Base-by-base conservation (phyloP, 2,329 filamentous ascomycete species). In the Fusarium udum region DNA sequence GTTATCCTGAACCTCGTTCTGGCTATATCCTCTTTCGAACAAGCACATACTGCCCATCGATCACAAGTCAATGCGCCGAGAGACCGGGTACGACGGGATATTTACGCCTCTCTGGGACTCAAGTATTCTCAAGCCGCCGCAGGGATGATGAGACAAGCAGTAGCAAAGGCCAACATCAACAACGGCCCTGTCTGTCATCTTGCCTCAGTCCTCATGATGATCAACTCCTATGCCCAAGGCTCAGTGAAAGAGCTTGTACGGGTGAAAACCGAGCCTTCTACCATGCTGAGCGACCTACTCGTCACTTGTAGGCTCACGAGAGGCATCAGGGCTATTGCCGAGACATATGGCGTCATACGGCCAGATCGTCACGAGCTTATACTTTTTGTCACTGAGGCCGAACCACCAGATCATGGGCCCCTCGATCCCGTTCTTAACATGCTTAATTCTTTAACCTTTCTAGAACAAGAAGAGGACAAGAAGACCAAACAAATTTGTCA, bases 201-300 rank as follows among this genome's bases (percentile, higher is more conserved):
- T 7, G 59, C 59, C 26, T 61, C 59, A 24, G 13, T 61, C 37
- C 59, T 61, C 20, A 61, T 61, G 59, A 61, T 61, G 59, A 43
- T 61, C 15, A 61, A 43, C 37, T 61, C 59, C 10, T 61, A 56
- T 45, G 59, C 59, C 34, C 34, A 56, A 31, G 59, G 59, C 20
- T 56, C 49, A 11, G 28, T 28, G 1, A 61, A 45, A 37, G 48
- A 61, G 1, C 59, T 61, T 26, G 5, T 61, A 11, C n/a, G 37
- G 15, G 24, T 9, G 1, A n/a, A 12, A 4, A 4, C 37, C 10
- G 59, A 56, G 20, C 31, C 28, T 56, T 28, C 59, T 12, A 39
- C 48, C 9, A 61, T 61, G 49, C 31, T 61, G 4, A 56, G 12
- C 7, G 59, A 61, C 59, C 39, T 61, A 1, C 24, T 61, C 2